These are phyloP conservation scores for Notholithocarpus densiflorus DNA, from an alignment of 306 rosid species.

Conservation along the genomic window DNA sequence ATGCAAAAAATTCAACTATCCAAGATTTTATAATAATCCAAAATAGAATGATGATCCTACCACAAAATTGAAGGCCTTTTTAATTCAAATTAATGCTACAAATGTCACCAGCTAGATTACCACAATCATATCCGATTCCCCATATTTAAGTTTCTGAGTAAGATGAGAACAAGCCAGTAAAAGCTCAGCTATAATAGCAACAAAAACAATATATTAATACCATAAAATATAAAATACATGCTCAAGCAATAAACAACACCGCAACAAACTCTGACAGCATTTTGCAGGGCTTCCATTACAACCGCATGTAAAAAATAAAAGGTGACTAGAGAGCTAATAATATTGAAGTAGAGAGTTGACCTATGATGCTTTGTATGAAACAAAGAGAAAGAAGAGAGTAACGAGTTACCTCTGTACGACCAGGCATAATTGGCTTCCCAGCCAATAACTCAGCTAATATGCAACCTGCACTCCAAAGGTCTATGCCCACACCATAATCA, in stretches of 20 bases:
- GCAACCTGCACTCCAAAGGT: slow-evolving; percentile 98
- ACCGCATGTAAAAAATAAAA: not conserved
- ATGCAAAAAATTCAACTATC: not conserved
- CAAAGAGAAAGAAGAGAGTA: slow-evolving; percentile 13
- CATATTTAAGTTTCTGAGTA: not conserved
- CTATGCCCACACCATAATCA: slow-evolving; percentile 81
- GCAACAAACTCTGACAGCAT: not conserved
- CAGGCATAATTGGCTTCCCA: slow-evolving; percentile 98
- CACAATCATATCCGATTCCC: not conserved
- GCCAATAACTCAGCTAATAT: slow-evolving; percentile 90
- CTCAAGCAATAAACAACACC: not conserved
- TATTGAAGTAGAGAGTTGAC: not conserved
- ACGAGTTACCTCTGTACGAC: slow-evolving; percentile 86
- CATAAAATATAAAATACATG: not conserved
- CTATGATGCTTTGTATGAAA: slow-evolving; percentile 10
- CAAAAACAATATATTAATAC: not conserved
- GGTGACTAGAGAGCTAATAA: not conserved
- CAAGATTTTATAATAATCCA: not conserved
- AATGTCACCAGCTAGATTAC: not conserved
- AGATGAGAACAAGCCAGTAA: not conserved
- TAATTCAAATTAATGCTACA: not conserved
- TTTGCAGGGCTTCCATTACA: not conserved
- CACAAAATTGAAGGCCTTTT: not conserved
- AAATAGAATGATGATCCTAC: not conserved
- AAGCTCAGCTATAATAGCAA: not conserved